Evolutionary conservation across 108 stramenopile species (phyloP).

Genomic region (Skeletonema costatum): DNA sequence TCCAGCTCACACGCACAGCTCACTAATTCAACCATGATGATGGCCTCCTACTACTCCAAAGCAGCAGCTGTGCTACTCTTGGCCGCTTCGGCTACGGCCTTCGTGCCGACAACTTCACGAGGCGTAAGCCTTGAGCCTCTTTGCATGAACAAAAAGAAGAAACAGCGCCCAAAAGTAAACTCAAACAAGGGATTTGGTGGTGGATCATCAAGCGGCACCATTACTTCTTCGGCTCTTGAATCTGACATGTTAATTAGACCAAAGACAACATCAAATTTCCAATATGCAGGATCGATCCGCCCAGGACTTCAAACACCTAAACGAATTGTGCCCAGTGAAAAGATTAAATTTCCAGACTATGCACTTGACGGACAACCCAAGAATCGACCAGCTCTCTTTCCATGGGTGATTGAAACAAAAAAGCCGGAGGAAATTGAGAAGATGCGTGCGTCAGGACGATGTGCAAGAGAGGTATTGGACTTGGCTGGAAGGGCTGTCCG

Average conservation of each 20-base stretch:
- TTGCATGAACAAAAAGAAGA: constrained; percentile 37
- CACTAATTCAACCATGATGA: neutral
- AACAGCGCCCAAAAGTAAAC: neutral
- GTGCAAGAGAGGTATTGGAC: constrained; percentile 94
- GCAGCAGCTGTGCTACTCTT: neutral
- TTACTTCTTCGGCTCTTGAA: neutral
- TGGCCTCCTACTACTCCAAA: neutral
- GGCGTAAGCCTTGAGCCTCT: neutral
- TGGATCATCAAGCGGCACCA: neutral
- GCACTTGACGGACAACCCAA: constrained; percentile 76
- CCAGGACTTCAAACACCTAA: constrained; percentile 76
- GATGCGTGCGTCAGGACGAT: constrained; percentile 87
- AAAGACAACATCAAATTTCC: constrained; percentile 46
- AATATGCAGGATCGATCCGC: constrained; percentile 75
- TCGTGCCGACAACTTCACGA: neutral
- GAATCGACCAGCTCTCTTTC: constrained; percentile 47
- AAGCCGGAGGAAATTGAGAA: constrained; percentile 86
- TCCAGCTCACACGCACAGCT: too few relatives aligned
- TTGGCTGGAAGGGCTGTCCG: constrained; percentile 81
- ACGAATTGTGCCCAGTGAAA: constrained; percentile 49
- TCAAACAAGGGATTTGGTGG: constrained; percentile 13
- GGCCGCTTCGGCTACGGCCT: neutral
- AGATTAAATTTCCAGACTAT: constrained; percentile 80
- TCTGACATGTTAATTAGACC: constrained; percentile 14
- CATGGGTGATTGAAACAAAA: constrained; percentile 92